Conservation (phyloP, 2,329 filamentous ascomycete genomes). For the Drechslera avenae region DNA sequence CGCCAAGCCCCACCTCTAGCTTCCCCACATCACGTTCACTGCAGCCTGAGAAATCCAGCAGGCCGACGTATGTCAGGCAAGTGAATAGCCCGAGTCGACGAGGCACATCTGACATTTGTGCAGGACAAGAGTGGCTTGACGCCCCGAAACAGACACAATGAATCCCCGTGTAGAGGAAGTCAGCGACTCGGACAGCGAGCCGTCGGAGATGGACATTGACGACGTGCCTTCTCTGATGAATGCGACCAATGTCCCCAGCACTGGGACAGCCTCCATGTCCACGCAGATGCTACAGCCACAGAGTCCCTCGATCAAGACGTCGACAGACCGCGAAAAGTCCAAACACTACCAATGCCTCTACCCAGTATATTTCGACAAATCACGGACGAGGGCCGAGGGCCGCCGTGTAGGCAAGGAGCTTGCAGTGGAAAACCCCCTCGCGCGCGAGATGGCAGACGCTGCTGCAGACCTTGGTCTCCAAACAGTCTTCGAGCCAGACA, state of each 20-base stretch:
- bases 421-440: conserved; percentile 83
- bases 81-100: not conserved
- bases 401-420: conserved; percentile 74
- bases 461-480: conserved; percentile 66
- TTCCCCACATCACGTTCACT: conserved; percentile 12
- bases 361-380: conserved; percentile 90
- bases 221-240: conserved; percentile 71
- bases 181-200: conserved; percentile 74
- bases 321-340: conserved; percentile 59
- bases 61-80: conserved; percentile 4
- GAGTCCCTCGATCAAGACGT: conserved; percentile 49
- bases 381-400: conserved; percentile 75
- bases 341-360: conserved; percentile 88
- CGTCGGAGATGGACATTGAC: conserved; percentile 75
- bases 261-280: conserved; percentile 34
- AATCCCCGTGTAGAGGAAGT: conserved; percentile 91
- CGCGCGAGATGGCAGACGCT: conserved; percentile 87
- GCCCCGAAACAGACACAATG: conserved; percentile 25
- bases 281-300: conserved; percentile 44
- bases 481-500: conserved; percentile 85
- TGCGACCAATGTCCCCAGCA: conserved; percentile 40
- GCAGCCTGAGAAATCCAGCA: conserved; percentile 1
- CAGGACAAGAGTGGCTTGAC: conserved; percentile 1
- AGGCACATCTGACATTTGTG: conserved; percentile 42
- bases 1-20: conserved; percentile 17